phyloP scores from a whole-genome alignment of 345 rosid species.

The Bretschneidera sinensis region DNA sequence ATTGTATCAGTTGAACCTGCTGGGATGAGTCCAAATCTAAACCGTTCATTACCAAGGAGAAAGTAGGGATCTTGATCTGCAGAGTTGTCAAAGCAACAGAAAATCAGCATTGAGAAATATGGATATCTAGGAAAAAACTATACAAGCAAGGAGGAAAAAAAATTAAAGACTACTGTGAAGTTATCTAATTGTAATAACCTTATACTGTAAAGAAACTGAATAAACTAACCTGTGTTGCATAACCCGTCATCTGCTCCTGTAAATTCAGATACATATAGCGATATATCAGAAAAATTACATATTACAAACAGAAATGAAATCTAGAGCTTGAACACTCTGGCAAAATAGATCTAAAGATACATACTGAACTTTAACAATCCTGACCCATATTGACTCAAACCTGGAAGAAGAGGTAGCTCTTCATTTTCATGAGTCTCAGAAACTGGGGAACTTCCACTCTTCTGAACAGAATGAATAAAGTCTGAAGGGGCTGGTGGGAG shows the following conservation, averaged over 20 bases:
- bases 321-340: constrained; percentile 10
- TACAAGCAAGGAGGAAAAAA: neutral
- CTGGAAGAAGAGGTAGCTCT: constrained; percentile 50
- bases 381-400: constrained; percentile 22
- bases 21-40: constrained; percentile 84
- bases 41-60: constrained; percentile 36
- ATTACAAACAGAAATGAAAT: constrained; percentile 18
- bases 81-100: constrained; percentile 19
- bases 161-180: constrained; percentile 2
- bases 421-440: constrained; percentile 35
- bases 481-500: constrained; percentile 72
- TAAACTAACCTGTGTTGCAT: constrained; percentile 36
- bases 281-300: constrained; percentile 5
- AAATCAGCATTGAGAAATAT: too few relatives aligned
- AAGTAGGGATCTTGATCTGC: constrained; percentile 42
- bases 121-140: neutral
- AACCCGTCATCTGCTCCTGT: constrained; percentile 39
- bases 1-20: constrained; percentile 94
- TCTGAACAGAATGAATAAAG: constrained; percentile 40
- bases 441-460: constrained; percentile 28
- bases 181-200: neutral
- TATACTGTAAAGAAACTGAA: constrained; percentile 7
- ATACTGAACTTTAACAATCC: constrained; percentile 36
- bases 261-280: constrained; percentile 14
- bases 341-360: constrained; percentile 22